Evolutionary conservation across 192 early-diverging fungal genomes (phyloP), one percentile per base, ranked within the genome.

Genomic region (Spinellus fusiger): DNA sequence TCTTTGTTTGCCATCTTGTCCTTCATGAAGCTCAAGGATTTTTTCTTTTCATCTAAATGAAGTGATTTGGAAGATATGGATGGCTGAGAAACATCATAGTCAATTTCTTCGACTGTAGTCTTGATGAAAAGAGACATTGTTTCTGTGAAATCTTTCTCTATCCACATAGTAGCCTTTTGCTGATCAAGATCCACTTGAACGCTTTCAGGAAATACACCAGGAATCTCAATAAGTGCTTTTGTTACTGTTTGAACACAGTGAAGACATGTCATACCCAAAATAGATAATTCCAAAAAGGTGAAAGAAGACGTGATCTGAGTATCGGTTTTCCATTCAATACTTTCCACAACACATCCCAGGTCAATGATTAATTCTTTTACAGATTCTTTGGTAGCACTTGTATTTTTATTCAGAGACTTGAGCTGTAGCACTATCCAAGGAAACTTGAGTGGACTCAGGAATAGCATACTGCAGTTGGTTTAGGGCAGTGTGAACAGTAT

Each of bases 241-340:
- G 81, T 82, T 20, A 96, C 83, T 1, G 88, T 73, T 7, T 76
- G 68, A 28, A 94, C 92, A 63, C 95, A 98, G 18, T 89, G 86
- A 3, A 81, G 77, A 54, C 95, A 98, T 0, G 93, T 92, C 86
- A 98, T 88, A 7, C 95, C 95, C 0, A 77, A 66, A 37, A 94
- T 69, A 23, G 79, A 69, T 20, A 93, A 61, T 28, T 67, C 66
- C 25, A 81, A 63, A 60, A 75, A 76, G 10, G 32, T 54, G 20
- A 38, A 22, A 23, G 26, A 27, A 15, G 40, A 18, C 3, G 10
- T 44, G 40, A 18, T 12, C 18, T 44, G 40, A 2, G 40, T 44
- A 12, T 44, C 40, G 18, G 13, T 10, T 3, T 44, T 12, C 40
- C 40, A 44, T n/a, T 44, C 40, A 10, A 60, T n/a, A 18, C 50